Base-by-base conservation (phyloP, 768 basidiomycete species). In the Mycena leptocephala region DNA sequence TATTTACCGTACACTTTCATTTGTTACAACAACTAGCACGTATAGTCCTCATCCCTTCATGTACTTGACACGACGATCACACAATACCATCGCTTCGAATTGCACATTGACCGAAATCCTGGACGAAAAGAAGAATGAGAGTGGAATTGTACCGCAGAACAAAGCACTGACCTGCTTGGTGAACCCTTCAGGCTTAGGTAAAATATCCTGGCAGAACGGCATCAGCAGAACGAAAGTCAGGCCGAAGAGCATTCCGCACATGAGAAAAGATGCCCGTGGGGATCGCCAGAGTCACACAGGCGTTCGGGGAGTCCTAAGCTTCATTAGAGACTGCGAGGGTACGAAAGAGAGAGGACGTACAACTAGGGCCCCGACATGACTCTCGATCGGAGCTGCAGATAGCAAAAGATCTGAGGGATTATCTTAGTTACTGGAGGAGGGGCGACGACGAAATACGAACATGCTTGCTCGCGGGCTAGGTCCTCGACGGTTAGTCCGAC, bases 201-300 rank as follows among this genome's bases (percentile, higher is more conserved):
- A 81, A 76, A 95, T 94, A 82, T 94, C 92, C 93, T 94, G 63
- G 16, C 41, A 18, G 30, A 22, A 39, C 30, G 26, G 35, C 70
- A 37, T 72, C 46, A 67, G 28, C 8, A 37, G 13, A 39, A 46
- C 10, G 41, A 59, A 26, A 5, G 11, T 18, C 0, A n/a, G 14
- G n/a, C 5, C 0, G 1, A 24, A 48, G n/a, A 53, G 3, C 8
- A 41, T 58, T 33, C 35, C 26, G 48, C 62, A 93, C 93, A 79
- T 92, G 88, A 51, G 94, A 92, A 79, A 96, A 96, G 74, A 96
- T 96, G 3, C 91, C 94, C n/a, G 93, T 88, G 5, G 95, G 95
- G 5, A 96, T 87, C 0, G 89, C 94, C 26, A 96, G 84, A 0
- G 94, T 95, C 7, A 95, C 93, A 78, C 94, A 94, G 2, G 94